Conservation (phyloP, 371 early-diverging fungal species). For the Lichtheimia corymbifera region DNA sequence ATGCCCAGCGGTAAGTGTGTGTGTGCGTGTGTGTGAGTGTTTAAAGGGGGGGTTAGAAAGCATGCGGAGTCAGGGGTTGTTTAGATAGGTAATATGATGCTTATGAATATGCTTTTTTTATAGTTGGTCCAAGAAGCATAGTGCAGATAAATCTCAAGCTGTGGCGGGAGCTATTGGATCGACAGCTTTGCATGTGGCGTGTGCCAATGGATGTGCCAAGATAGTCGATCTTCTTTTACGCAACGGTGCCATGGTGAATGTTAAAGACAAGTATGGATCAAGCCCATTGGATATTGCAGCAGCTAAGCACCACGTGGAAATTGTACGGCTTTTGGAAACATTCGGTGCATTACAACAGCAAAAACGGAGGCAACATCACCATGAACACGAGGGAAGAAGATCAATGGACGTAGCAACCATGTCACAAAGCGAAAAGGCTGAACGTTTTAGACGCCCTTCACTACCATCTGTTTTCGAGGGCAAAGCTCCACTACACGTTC, state of each 20-base stretch:
- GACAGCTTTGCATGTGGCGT: constrained; percentile 76
- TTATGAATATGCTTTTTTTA: neutral
- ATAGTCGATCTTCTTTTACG: constrained; percentile 62
- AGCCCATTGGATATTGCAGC: constrained; percentile 59
- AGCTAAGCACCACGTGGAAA: constrained; percentile 58
- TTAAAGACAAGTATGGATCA: constrained; percentile 67
- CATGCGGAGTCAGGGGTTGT: neutral
- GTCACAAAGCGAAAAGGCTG: constrained; percentile 20
- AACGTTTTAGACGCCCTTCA: constrained; percentile 33
- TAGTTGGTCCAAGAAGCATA: constrained; percentile 35
- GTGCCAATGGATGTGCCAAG: constrained; percentile 65
- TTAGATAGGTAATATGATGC: too few relatives aligned
- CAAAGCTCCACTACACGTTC: constrained; percentile 18
- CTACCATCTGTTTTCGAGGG: constrained; percentile 37
- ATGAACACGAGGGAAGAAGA: constrained; percentile 2
- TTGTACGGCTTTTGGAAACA: constrained; percentile 30
- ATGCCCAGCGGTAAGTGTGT: constrained; percentile 52
- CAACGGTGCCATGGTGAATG: constrained; percentile 60
- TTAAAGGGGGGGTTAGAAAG: constrained; percentile 2
- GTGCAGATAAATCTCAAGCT: constrained; percentile 31
- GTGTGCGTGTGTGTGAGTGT: neutral
- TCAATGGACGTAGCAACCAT: constrained; percentile 20
- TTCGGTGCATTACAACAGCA: constrained; percentile 18
- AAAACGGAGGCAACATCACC: constrained; percentile 6
- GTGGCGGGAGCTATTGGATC: constrained; percentile 60